Conservation (phyloP, 108 stramenopile genomes). For the Aurantiochytrium sp. region DNA sequence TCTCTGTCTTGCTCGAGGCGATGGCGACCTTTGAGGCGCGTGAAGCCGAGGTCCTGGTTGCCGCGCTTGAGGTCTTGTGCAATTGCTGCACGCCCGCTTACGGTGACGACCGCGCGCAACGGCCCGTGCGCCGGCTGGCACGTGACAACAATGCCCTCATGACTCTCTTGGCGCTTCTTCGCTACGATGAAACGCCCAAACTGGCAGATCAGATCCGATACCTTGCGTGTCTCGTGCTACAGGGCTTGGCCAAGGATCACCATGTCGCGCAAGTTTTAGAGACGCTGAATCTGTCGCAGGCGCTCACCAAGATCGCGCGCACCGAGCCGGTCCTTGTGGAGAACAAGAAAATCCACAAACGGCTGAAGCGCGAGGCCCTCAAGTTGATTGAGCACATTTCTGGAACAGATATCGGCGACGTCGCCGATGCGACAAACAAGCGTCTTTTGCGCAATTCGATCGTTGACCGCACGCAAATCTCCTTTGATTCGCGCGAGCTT, state of each 20-base stretch:
- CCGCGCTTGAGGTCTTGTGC: background rate
- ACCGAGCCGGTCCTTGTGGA: background rate
- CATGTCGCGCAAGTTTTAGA: conserved; percentile 7
- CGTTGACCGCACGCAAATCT: conserved; percentile 6
- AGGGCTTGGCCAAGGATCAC: conserved; percentile 1
- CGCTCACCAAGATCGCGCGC: conserved; percentile 4
- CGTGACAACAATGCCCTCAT: conserved; percentile 4
- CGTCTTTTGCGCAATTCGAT: background rate
- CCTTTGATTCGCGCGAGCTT: background rate
- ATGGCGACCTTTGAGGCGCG: background rate
- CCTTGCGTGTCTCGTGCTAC: background rate
- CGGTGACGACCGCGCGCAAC: background rate
- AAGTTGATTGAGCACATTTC: background rate
- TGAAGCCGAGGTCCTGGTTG: background rate
- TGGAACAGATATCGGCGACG: background rate
- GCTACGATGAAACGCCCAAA: background rate
- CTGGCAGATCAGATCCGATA: background rate
- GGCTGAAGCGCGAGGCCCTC: background rate
- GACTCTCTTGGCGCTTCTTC: background rate
- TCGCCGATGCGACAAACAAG: conserved; percentile 5
- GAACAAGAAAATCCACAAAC: conserved; percentile 6
- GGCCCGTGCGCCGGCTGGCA: background rate
- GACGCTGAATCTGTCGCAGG: conserved; percentile 1
- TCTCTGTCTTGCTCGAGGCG: background rate
- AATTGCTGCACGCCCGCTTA: background rate